Conservation (phyloP, 768 basidiomycete genomes). For the Hirschioporus abietinus region DNA sequence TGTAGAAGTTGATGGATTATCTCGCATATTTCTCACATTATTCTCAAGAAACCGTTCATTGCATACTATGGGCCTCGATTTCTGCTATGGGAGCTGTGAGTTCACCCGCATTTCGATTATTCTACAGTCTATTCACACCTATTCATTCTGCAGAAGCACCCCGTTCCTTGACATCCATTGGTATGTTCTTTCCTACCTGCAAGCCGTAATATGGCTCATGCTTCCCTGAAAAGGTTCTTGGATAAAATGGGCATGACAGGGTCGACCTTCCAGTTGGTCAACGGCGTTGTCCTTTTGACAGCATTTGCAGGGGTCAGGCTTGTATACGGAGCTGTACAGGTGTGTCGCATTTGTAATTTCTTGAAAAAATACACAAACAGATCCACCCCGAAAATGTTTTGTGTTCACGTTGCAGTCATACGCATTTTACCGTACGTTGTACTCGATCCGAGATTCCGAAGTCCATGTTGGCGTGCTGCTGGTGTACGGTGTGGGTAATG, state of each 20-base stretch:
- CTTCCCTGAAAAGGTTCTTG: slow-evolving; percentile 48
- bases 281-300: slow-evolving; percentile 60
- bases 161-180: slow-evolving; percentile 87
- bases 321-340: slow-evolving; percentile 57
- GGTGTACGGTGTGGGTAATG: slow-evolving; percentile 52
- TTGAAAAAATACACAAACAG: background rate
- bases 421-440: slow-evolving; percentile 58
- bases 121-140: slow-evolving; percentile 4
- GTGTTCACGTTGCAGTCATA: slow-evolving; percentile 42
- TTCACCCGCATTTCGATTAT: slow-evolving; percentile 8
- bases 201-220: slow-evolving; percentile 1
- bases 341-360: slow-evolving; percentile 14
- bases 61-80: slow-evolving; percentile 76
- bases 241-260: slow-evolving; percentile 76
- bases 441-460: slow-evolving; percentile 40
- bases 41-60: slow-evolving; percentile 52
- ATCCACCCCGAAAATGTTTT: slow-evolving; percentile 26
- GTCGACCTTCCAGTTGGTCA: slow-evolving; percentile 58
- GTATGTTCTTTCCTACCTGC: slow-evolving; percentile 33
- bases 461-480: slow-evolving; percentile 44
- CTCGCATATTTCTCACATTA: slow-evolving; percentile 20
- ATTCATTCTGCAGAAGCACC: slow-evolving; percentile 49
- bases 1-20: slow-evolving; percentile 23
- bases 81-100: slow-evolving; percentile 77
- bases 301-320: slow-evolving; percentile 70